Evolutionary conservation across 2,329 filamentous ascomycete genomes (phyloP).

Genomic region (Fusarium buxicola): DNA sequence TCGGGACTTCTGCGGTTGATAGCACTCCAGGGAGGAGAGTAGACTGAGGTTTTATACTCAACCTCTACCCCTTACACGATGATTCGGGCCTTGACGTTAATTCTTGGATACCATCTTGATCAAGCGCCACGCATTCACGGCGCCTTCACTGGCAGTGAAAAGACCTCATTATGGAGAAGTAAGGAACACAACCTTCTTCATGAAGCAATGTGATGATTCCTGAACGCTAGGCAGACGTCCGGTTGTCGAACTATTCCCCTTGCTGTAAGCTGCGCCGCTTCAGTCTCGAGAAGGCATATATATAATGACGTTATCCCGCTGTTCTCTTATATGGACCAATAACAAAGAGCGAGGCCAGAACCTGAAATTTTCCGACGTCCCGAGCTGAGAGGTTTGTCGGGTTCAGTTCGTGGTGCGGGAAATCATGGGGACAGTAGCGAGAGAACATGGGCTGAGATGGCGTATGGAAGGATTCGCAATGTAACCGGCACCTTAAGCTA

Average conservation of each 20-base stretch:
- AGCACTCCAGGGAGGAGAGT: neutral
- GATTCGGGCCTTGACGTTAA: neutral
- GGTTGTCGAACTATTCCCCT: neutral
- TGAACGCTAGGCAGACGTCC: neutral
- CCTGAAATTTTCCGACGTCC: too few species aligned
- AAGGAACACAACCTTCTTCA: neutral
- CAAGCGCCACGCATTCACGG: neutral
- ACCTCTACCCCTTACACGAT: neutral
- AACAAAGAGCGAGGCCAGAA: too few species aligned
- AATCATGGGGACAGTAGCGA: too few species aligned
- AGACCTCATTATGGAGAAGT: neutral
- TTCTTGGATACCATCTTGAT: neutral
- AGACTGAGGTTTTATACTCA: neutral
- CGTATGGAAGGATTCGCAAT: too few species aligned
- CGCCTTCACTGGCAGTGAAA: neutral
- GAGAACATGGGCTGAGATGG: too few species aligned
- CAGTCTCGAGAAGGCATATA: neutral
- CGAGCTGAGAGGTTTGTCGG: too few species aligned
- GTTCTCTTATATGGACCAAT: too few species aligned
- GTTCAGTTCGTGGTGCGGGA: too few species aligned
- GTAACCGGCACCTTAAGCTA: too few species aligned
- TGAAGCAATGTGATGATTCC: neutral
- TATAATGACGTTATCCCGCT: neutral
- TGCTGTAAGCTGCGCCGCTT: neutral
- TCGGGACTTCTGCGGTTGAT: neutral